Conservation (phyloP, 305 asterid genomes). For the Ajuga reptans region DNA sequence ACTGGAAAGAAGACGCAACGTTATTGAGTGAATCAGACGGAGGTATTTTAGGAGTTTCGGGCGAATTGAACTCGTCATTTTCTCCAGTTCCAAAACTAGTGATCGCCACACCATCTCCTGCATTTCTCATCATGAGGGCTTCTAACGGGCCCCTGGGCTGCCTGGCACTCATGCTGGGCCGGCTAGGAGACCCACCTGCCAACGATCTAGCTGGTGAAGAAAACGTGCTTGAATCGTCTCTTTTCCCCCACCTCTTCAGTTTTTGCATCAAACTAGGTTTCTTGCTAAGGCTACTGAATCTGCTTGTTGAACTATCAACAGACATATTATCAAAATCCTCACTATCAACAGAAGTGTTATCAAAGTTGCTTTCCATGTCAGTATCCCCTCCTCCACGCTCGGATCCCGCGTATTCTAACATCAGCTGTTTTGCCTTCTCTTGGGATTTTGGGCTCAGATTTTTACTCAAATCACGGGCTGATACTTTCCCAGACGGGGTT, state of each 20-base stretch:
- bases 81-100: constrained; percentile 70
- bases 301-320: constrained; percentile 61
- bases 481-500: constrained; percentile 65
- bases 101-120: constrained; percentile 73
- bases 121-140: constrained; percentile 79
- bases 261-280: constrained; percentile 79
- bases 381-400: constrained; percentile 98
- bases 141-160: constrained; percentile 75
- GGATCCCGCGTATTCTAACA: constrained; percentile 91
- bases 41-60: constrained; percentile 38
- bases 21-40: constrained; percentile 37
- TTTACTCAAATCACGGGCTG: constrained; percentile 85
- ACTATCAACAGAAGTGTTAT: constrained; percentile 82
- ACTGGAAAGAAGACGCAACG: constrained; percentile 64
- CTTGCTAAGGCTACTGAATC: constrained; percentile 63
- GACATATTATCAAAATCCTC: constrained; percentile 82
- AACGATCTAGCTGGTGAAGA: constrained; percentile 80
- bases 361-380: constrained; percentile 85
- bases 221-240: constrained; percentile 63
- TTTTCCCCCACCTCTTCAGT: constrained; percentile 84
- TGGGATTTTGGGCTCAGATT: constrained; percentile 86
- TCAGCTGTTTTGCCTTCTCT: constrained; percentile 78
- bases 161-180: constrained; percentile 39
- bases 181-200: constrained; percentile 65
- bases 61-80: constrained; percentile 56